Evolutionary conservation across 345 rosid genomes (phyloP).

Genomic region (Limnanthes douglasii): DNA sequence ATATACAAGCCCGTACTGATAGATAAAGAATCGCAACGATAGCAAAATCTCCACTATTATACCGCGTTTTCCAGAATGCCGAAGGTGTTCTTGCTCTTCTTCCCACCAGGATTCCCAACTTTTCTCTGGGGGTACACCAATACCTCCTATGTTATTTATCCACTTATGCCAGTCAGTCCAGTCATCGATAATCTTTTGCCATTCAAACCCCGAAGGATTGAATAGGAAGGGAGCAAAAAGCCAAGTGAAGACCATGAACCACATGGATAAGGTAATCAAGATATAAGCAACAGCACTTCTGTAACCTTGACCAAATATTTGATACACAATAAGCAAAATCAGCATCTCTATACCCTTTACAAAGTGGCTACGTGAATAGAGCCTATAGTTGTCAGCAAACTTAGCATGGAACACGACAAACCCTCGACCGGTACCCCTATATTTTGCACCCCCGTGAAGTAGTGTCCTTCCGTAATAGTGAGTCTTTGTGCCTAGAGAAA

Average conservation of each 20-base stretch:
- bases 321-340: slow-evolving; percentile 45
- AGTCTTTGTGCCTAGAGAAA: slow-evolving; percentile 51
- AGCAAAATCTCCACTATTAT: slow-evolving; percentile 27
- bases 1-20: slow-evolving; percentile 50
- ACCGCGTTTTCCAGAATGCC: slow-evolving; percentile 32
- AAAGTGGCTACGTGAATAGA: slow-evolving; percentile 58
- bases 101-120: slow-evolving; percentile 85
- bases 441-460: slow-evolving; percentile 78
- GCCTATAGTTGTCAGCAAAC: slow-evolving; percentile 63
- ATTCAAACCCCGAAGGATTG: slow-evolving; percentile 59
- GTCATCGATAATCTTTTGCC: slow-evolving; percentile 60
- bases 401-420: slow-evolving; percentile 83
- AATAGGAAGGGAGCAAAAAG: slow-evolving; percentile 54
- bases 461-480: slow-evolving; percentile 59
- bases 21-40: slow-evolving; percentile 41
- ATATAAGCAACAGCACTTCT: slow-evolving; percentile 27
- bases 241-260: slow-evolving; percentile 60
- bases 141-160: slow-evolving; percentile 41
- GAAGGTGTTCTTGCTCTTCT: slow-evolving; percentile 40
- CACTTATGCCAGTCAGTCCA: slow-evolving; percentile 68
- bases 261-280: slow-evolving; percentile 36
- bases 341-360: slow-evolving; percentile 50
- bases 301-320: slow-evolving; percentile 29
- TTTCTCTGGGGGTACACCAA: slow-evolving; percentile 44
- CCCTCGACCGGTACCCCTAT: slow-evolving; percentile 85